These are phyloP conservation scores for Lactifluus pinguis DNA, from an alignment of 768 basidiomycete species.

Conservation along the genomic window DNA sequence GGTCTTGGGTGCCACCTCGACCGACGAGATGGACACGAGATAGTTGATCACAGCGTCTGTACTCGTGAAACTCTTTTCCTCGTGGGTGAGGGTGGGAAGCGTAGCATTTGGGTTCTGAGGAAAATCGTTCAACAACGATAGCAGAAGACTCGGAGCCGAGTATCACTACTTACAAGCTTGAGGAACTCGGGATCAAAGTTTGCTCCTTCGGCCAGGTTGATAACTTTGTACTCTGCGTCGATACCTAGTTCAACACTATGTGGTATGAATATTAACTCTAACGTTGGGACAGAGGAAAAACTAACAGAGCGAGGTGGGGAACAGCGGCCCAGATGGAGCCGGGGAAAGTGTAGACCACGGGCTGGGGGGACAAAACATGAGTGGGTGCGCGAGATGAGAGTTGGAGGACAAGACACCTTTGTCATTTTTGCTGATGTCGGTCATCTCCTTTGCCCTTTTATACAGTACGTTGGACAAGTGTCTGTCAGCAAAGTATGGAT, in stretches of 20 bases:
- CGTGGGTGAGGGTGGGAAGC: slow-evolving; percentile 2
- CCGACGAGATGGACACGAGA: slow-evolving; percentile 33
- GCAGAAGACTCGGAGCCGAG: background rate
- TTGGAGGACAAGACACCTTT: background rate
- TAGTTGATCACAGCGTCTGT: slow-evolving; percentile 35
- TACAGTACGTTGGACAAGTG: too few species aligned
- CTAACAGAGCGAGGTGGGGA: background rate
- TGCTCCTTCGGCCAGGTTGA: background rate
- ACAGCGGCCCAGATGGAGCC: background rate
- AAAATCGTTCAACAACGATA: background rate
- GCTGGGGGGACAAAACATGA: background rate
- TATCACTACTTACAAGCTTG: background rate
- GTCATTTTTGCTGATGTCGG: background rate
- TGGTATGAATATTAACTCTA: background rate
- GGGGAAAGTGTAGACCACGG: slow-evolving; percentile 1
- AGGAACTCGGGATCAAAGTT: slow-evolving; percentile 1
- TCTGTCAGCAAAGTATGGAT: too few species aligned
- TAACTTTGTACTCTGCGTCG: background rate
- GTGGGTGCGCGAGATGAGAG: background rate
- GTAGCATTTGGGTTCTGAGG: slow-evolving; percentile 17
- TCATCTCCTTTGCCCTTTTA: too few species aligned
- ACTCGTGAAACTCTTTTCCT: slow-evolving; percentile 26
- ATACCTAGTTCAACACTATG: slow-evolving; percentile 3
- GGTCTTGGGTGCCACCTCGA: slow-evolving; percentile 28
- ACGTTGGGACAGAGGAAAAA: background rate